phyloP scores from a whole-genome alignment of 768 basidiomycete genomes.

The Flagelloscypha sp. region DNA sequence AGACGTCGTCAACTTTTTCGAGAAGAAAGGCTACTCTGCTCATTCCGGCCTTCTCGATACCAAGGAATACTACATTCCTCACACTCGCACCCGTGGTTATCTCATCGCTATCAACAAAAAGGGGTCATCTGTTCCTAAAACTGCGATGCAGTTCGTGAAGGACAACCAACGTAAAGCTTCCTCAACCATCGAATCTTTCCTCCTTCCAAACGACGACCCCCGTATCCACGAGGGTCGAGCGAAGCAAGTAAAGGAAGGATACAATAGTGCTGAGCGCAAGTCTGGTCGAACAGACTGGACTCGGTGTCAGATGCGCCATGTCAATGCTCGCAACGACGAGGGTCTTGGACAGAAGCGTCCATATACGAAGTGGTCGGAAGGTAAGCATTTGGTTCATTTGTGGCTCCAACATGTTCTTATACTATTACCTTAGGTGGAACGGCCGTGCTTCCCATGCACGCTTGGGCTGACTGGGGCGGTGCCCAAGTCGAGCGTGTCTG shows the following conservation, averaged over 20 bases:
- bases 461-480: slow-evolving; percentile 92
- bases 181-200: slow-evolving; percentile 82
- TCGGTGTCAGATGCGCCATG: slow-evolving; percentile 88
- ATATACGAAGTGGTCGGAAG: slow-evolving; percentile 90
- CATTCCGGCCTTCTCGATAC: slow-evolving; percentile 65
- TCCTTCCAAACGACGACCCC: slow-evolving; percentile 86
- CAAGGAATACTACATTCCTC: slow-evolving; percentile 89
- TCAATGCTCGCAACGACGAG: slow-evolving; percentile 80
- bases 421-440: slow-evolving; percentile 49
- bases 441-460: slow-evolving; percentile 81
- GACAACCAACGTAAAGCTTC: slow-evolving; percentile 75
- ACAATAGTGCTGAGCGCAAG: slow-evolving; percentile 53
- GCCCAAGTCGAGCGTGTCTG: slow-evolving; percentile 91
- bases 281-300: slow-evolving; percentile 83
- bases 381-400: slow-evolving; percentile 27
- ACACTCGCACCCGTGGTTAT: slow-evolving; percentile 88
- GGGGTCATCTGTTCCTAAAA: slow-evolving; percentile 47
- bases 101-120: slow-evolving; percentile 70
- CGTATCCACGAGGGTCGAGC: slow-evolving; percentile 85
- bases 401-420: too few species aligned
- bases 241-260: slow-evolving; percentile 67
- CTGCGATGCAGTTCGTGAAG: slow-evolving; percentile 59
- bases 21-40: slow-evolving; percentile 68
- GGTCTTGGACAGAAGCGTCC: slow-evolving; percentile 75
- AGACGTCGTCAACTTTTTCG: slow-evolving; percentile 68